phyloP scores from a whole-genome alignment of 169 alveolate species.

The Eimeria tenella region DNA sequence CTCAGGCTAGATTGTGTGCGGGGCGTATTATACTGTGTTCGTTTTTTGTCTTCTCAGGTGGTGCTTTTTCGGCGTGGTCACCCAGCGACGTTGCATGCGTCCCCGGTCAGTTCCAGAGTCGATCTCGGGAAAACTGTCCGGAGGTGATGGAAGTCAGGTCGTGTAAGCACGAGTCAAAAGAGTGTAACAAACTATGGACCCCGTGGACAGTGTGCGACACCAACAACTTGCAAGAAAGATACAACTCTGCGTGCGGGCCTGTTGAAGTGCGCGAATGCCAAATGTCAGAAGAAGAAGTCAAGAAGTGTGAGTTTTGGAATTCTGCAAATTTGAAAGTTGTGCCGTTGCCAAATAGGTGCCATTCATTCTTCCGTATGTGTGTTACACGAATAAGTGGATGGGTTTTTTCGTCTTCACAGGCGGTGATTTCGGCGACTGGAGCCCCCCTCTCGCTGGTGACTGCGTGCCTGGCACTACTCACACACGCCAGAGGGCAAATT shows the following conservation, averaged over 20 bases:
- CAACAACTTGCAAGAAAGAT: conserved; percentile 43
- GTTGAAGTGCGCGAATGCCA: conserved; percentile 69
- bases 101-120: conserved; percentile 30
- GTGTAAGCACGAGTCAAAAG: background rate
- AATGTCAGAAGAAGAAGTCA: background rate
- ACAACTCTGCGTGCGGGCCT: conserved; percentile 19
- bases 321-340: background rate
- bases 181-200: conserved; percentile 31
- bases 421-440: conserved; percentile 57
- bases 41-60: conserved; percentile 12
- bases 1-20: background rate
- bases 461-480: conserved; percentile 19
- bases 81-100: conserved; percentile 31
- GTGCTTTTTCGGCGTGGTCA: conserved; percentile 39
- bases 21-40: background rate
- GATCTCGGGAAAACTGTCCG: conserved; percentile 12
- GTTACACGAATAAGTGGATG: background rate
- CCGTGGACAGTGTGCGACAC: conserved; percentile 44
- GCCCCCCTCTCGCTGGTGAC: conserved; percentile 31
- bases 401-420: conserved; percentile 12
- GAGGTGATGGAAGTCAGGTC: conserved; percentile 6
- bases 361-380: background rate
- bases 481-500: conserved; percentile 33
- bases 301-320: conserved; percentile 10
- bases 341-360: background rate